These are phyloP conservation scores for Arachis monticola DNA, from an alignment of 331 rosid genomes.

Conservation along the genomic window DNA sequence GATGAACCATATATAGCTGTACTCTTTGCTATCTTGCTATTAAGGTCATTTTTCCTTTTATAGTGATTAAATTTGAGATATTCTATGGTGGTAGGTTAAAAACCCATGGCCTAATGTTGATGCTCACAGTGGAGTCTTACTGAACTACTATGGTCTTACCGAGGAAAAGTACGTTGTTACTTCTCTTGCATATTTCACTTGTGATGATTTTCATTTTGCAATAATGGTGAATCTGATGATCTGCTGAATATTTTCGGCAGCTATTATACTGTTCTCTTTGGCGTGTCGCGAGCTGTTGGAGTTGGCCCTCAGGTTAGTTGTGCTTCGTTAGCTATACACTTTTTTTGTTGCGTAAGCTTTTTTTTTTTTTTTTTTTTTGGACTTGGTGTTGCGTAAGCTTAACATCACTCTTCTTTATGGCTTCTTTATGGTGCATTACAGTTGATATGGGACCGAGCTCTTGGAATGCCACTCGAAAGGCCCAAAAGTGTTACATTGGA, in stretches of 20 bases:
- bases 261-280: slow-evolving; percentile 91
- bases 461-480: slow-evolving; percentile 96
- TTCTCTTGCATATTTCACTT: slow-evolving; percentile 15
- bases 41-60: slow-evolving; percentile 12
- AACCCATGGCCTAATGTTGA: slow-evolving; percentile 99
- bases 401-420: too few relatives aligned
- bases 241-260: slow-evolving; percentile 51
- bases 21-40: slow-evolving; percentile 4
- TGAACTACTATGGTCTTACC: slow-evolving; percentile 88
- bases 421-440: slow-evolving; percentile 43
- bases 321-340: not conserved
- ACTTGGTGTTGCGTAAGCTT: slow-evolving; percentile 1
- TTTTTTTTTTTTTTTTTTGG: too few relatives aligned
- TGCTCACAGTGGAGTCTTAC: slow-evolving; percentile 96
- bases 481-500: slow-evolving; percentile 91
- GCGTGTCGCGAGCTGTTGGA: slow-evolving; percentile 89
- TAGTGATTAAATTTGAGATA: slow-evolving; percentile 36
- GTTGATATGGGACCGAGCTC: slow-evolving; percentile 99
- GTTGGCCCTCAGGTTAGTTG: slow-evolving; percentile 86
- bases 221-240: slow-evolving; percentile 34
- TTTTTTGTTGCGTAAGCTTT: too few relatives aligned
- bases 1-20: not conserved
- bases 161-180: slow-evolving; percentile 75
- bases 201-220: slow-evolving; percentile 28
- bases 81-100: slow-evolving; percentile 70